Percentiles rank a stretch among this genome's conserved stretches.
Evolutionary conservation across 1,284 basidiomycete species (phyloP).

Genomic region (Mixia osmundae): DNA sequence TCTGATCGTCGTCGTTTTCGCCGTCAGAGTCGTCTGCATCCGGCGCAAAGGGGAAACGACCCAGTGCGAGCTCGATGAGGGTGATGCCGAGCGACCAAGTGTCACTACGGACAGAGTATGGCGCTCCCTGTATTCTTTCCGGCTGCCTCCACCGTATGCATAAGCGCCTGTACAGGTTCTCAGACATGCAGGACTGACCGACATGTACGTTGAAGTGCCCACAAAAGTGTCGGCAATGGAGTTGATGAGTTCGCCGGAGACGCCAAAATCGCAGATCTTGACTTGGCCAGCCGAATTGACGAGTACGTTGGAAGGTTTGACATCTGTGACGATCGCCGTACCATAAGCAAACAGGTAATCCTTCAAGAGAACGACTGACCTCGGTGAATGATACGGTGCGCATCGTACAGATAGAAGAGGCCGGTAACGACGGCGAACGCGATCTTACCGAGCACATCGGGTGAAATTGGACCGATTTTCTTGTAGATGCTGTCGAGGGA

Average conservation of each 20-base stretch:
- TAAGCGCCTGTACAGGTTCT: background rate
- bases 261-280: constrained; percentile 98
- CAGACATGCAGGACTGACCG: constrained; percentile 34
- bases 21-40: constrained; percentile 27
- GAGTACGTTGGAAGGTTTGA: constrained; percentile 95
- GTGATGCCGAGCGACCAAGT: constrained; percentile 93
- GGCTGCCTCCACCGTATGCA: constrained; percentile 33
- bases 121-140: constrained; percentile 91
- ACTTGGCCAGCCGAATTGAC: constrained; percentile 82
- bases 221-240: constrained; percentile 98
- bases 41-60: constrained; percentile 65
- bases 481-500: constrained; percentile 76
- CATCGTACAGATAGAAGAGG: constrained; percentile 92
- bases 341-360: background rate
- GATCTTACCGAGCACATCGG: constrained; percentile 71
- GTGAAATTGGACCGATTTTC: constrained; percentile 66
- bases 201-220: constrained; percentile 97
- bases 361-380: constrained; percentile 32
- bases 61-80: constrained; percentile 75
- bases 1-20: constrained; percentile 26
- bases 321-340: constrained; percentile 21
- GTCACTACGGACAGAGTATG: constrained; percentile 92
- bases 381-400: constrained; percentile 96
- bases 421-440: constrained; percentile 82
- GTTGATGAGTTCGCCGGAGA: constrained; percentile 94